These are phyloP conservation scores for Paramarasmius palmivorus DNA, from an alignment of 1,284 basidiomycete genomes.

Conservation along the genomic window DNA sequence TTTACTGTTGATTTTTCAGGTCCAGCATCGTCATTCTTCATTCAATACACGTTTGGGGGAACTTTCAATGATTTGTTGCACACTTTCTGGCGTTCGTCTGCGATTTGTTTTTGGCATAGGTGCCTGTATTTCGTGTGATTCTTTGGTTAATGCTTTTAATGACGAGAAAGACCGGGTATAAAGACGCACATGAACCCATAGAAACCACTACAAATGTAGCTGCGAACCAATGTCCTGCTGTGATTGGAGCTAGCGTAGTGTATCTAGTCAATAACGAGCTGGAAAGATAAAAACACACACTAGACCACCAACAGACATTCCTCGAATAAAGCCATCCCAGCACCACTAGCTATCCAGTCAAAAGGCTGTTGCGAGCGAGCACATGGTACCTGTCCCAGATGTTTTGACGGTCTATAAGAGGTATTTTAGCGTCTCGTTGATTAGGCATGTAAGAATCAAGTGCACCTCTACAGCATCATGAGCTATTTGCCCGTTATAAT, in stretches of 20 bases:
- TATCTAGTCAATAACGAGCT: neutral
- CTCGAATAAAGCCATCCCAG: slow-evolving; percentile 38
- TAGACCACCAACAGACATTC: slow-evolving; percentile 39
- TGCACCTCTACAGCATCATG: slow-evolving; percentile 3
- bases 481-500: neutral
- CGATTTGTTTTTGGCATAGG: slow-evolving; percentile 57
- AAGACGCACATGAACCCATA: slow-evolving; percentile 39
- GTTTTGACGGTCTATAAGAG: slow-evolving; percentile 7
- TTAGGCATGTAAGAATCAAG: neutral
- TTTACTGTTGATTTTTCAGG: slow-evolving; percentile 16
- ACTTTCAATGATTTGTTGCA: slow-evolving; percentile 59
- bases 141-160: slow-evolving; percentile 8
- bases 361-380: slow-evolving; percentile 36
- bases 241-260: slow-evolving; percentile 35
- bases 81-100: slow-evolving; percentile 55
- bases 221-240: slow-evolving; percentile 49
- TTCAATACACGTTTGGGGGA: slow-evolving; percentile 57
- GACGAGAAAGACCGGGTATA: neutral
- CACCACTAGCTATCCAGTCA: slow-evolving; percentile 20
- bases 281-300: neutral
- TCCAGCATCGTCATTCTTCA: slow-evolving; percentile 32
- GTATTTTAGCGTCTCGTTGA: neutral
- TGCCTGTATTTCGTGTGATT: slow-evolving; percentile 43
- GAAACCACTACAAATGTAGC: slow-evolving; percentile 44
- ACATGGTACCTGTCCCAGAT: slow-evolving; percentile 16